phyloP scores from a whole-genome alignment of 768 basidiomycete species.

The Boletus subparvulus region DNA sequence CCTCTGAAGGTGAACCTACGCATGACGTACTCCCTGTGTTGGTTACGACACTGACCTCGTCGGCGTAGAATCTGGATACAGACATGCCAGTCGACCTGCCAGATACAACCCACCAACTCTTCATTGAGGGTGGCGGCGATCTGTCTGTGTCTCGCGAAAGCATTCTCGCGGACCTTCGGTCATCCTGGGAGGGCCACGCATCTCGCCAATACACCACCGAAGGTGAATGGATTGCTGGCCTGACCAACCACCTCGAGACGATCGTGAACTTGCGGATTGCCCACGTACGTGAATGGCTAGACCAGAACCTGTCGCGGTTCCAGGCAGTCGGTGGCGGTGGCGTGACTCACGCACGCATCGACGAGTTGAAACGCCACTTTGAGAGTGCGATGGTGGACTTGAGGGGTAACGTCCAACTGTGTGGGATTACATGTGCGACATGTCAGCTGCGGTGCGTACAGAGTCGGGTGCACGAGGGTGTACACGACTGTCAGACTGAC shows the following conservation, averaged over 20 bases:
- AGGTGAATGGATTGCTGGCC: conserved; percentile 39
- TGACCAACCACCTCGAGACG: conserved; percentile 39
- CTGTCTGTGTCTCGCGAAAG: conserved; percentile 19
- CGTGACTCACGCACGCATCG: conserved; percentile 41
- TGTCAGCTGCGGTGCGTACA: conserved; percentile 53
- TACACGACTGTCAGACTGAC: conserved; percentile 50
- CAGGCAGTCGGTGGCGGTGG: conserved; percentile 14
- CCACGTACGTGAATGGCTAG: conserved; percentile 53
- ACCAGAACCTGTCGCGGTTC: conserved; percentile 49
- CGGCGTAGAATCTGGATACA: conserved; percentile 51
- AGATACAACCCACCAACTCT: conserved; percentile 40
- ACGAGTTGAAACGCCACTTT: conserved; percentile 44
- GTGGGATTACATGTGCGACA: conserved; percentile 44
- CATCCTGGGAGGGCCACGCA: conserved; percentile 14
- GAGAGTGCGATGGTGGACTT: conserved; percentile 46
- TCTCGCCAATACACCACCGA: conserved; percentile 22
- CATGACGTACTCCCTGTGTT: neutral
- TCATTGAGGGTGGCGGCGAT: conserved; percentile 22
- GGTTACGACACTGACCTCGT: neutral
- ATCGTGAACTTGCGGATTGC: conserved; percentile 44
- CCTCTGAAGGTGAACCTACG: conserved; percentile 45
- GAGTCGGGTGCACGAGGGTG: conserved; percentile 43
- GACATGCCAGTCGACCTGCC: conserved; percentile 38
- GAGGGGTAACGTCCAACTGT: conserved; percentile 46
- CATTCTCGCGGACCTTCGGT: conserved; percentile 13